Evolutionary conservation across 2,329 filamentous ascomycete genomes (phyloP).

Genomic region (Eurotiales sp.): DNA sequence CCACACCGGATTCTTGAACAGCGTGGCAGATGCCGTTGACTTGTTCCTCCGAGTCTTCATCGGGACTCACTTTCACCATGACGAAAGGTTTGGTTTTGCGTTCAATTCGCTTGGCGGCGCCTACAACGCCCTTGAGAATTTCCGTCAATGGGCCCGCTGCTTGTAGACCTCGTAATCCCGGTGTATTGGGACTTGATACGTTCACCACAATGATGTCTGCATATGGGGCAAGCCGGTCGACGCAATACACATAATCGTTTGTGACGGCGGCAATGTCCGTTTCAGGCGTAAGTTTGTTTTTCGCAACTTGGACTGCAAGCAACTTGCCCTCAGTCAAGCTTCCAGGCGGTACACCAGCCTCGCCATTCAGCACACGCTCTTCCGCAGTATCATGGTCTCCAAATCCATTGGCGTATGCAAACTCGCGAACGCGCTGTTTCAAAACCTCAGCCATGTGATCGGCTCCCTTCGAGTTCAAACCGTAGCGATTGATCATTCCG

Average conservation of each 20-base stretch:
- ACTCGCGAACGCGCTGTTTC: conserved; percentile 71
- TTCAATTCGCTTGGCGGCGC: conserved; percentile 65
- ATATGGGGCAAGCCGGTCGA: conserved; percentile 75
- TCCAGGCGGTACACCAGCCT: conserved; percentile 74
- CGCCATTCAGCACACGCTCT: conserved; percentile 69
- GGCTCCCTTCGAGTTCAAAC: conserved; percentile 86
- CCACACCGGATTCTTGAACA: conserved; percentile 77
- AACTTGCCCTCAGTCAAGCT: conserved; percentile 71
- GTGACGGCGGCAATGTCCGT: conserved; percentile 76
- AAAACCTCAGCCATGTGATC: conserved; percentile 79
- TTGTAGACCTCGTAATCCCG: conserved; percentile 82
- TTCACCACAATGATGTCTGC: conserved; percentile 98
- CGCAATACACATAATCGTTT: conserved; percentile 82
- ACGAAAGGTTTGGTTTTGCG: conserved; percentile 72
- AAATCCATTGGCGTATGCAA: conserved; percentile 67
- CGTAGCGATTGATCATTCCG: conserved; percentile 91
- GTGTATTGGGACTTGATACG: conserved; percentile 94
- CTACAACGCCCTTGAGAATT: conserved; percentile 77
- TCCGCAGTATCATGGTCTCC: conserved; percentile 62
- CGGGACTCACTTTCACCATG: conserved; percentile 97
- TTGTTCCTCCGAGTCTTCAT: conserved; percentile 83
- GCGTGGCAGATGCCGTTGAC: conserved; percentile 85
- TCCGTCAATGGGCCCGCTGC: conserved; percentile 75
- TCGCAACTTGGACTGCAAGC: conserved; percentile 87
- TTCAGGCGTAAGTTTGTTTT: conserved; percentile 92